A percentile compares a stretch with the other conserved stretches of the same genome.
phyloP scores from a whole-genome alignment of 208 protist species.

The Novymonas esmeraldas region DNA sequence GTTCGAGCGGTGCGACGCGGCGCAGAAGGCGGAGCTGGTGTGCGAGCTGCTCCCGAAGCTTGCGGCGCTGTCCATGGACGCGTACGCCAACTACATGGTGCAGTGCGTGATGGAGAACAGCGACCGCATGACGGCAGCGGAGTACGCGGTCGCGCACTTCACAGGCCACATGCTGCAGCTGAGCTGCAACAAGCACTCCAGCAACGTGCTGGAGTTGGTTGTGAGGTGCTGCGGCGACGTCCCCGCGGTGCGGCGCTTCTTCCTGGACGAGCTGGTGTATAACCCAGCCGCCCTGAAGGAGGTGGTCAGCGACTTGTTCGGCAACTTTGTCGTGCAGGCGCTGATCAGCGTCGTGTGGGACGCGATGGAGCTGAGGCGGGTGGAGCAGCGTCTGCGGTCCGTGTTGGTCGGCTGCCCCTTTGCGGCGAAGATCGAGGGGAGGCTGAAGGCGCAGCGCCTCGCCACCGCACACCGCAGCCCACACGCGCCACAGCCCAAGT shows the following conservation, averaged over 20 bases:
- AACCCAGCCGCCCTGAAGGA: constrained; percentile 68
- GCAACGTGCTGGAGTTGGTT: constrained; percentile 86
- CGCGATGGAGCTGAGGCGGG: constrained; percentile 63
- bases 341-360: constrained; percentile 57
- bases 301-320: constrained; percentile 76
- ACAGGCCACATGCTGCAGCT: constrained; percentile 64
- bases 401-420: constrained; percentile 58
- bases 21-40: constrained; percentile 65
- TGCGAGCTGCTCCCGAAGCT: constrained; percentile 65
- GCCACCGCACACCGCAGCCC: background rate
- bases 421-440: constrained; percentile 68
- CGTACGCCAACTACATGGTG: constrained; percentile 91
- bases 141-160: constrained; percentile 68
- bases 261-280: constrained; percentile 85
- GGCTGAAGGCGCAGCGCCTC: constrained; percentile 46
- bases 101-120: constrained; percentile 87
- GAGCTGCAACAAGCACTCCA: constrained; percentile 70
- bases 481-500: too few species aligned
- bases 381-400: constrained; percentile 69
- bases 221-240: constrained; percentile 64
- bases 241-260: constrained; percentile 57
- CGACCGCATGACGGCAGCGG: constrained; percentile 50
- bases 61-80: constrained; percentile 69
- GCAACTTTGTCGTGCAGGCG: constrained; percentile 90
- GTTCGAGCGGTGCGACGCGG: constrained; percentile 66